phyloP scores from a whole-genome alignment of 2,329 filamentous ascomycete genomes.

The Huntiella bhutanensis region DNA sequence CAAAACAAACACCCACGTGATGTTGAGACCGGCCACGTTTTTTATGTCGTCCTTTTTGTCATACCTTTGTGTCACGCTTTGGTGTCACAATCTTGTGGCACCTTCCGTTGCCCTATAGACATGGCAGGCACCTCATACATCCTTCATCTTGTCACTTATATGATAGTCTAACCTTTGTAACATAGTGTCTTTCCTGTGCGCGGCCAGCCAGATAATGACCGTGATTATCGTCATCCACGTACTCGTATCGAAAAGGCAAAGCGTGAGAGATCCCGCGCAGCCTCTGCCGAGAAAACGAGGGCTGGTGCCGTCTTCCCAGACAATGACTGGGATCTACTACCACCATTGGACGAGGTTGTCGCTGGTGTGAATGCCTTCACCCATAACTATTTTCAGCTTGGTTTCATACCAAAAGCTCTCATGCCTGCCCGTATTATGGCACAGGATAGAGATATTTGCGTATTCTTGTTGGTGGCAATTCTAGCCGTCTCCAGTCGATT shows the following conservation, averaged over 20 bases:
- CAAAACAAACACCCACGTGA: background rate
- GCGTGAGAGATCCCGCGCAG: conserved; percentile 15
- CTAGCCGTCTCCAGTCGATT: conserved; percentile 38
- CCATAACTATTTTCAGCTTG: conserved; percentile 37
- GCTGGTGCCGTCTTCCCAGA: conserved; percentile 11
- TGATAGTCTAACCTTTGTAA: background rate
- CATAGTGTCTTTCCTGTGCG: conserved; percentile 31
- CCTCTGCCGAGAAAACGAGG: background rate
- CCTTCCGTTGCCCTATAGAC: background rate
- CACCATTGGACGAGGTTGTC: conserved; percentile 29
- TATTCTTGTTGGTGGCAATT: conserved; percentile 35
- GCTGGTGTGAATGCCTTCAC: conserved; percentile 35
- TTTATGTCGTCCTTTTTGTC: background rate
- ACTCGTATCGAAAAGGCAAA: conserved; percentile 28
- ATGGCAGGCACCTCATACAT: background rate
- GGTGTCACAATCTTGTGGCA: background rate
- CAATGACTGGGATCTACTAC: conserved; percentile 31
- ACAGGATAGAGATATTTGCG: conserved; percentile 28
- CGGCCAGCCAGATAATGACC: conserved; percentile 34
- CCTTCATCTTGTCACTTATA: background rate
- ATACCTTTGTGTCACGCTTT: background rate
- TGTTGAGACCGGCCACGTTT: background rate
- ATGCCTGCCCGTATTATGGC: conserved; percentile 29
- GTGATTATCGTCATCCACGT: conserved; percentile 36
- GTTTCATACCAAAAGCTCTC: conserved; percentile 35